Conservation (phyloP, 331 rosid genomes). For the Pyracantha coccinea region DNA sequence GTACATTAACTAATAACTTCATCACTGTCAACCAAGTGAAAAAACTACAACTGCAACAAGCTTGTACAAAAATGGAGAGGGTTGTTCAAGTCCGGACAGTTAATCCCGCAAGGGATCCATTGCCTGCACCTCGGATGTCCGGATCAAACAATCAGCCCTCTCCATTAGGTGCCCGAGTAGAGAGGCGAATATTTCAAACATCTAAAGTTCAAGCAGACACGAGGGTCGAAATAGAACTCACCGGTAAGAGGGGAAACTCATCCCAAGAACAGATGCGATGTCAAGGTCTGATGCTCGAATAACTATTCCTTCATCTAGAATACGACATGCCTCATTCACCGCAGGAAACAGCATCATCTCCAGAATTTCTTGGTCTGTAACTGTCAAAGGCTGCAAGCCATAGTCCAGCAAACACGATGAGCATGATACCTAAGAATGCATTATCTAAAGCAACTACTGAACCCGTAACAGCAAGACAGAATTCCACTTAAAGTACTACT, state of each 20-base stretch:
- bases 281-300: constrained; percentile 89
- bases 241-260: constrained; percentile 95
- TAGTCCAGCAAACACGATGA: background rate
- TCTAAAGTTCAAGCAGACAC: background rate
- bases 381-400: constrained; percentile 54
- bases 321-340: constrained; percentile 94
- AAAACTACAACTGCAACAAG: no score
- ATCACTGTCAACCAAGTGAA: background rate
- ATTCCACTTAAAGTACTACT: no score
- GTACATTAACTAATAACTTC: no score
- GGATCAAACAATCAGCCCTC: no score
- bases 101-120: no score
- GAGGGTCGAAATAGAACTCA: constrained; percentile 5
- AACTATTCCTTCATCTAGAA: constrained; percentile 74
- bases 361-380: constrained; percentile 82
- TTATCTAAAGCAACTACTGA: constrained; percentile 3
- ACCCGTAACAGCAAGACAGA: background rate
- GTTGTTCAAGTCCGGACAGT: no score
- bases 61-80: no score
- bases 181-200: no score
- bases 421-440: background rate
- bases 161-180: background rate
- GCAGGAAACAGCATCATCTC: constrained; percentile 93
- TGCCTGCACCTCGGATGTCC: no score
- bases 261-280: constrained; percentile 90